Base-by-base conservation (phyloP, 225 moss, liverwort and hornwort genomes). In the Antitrichia curtipendula region DNA sequence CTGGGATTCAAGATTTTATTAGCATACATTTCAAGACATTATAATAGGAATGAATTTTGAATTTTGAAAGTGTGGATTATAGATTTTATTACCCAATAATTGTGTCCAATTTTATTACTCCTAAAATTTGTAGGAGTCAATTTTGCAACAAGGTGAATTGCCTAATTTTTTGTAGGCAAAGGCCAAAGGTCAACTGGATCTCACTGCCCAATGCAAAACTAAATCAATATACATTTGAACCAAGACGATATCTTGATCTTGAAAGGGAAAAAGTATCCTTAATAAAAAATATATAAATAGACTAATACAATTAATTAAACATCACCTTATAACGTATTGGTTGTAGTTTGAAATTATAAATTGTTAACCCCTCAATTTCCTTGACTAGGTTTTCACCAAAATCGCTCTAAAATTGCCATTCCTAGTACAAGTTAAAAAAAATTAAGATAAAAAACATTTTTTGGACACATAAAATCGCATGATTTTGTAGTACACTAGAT, bases 171-270 rank as follows among this genome's bases (percentile, higher is more conserved):
- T 82, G 5, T 7, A n/a, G 18, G 25, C 32, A 65, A 82, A n/a
- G 19, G 1, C 52, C n/a, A 15, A 47, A 80, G 6, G 53, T 5
- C 0, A 4, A 36, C 1, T 17, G 5, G 23, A 50, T 81, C 11
- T 34, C 36, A 22, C 36, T 64, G 8, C 36, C 21, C 1, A 4
- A 0, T 0, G 1, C 13, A 50, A 50, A 75, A 32, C 1, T 32
- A 32, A 74, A 75, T 32, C 20, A 49, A 49, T 19, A 1, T 12
- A 20, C 12, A 49, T 32, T 74, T 50, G 1, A 3, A 49, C 0
- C 11, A 47, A 29, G 2, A 24, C 0, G 9, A 53, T 76, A 53
- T 76, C 4, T 52, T 23, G 4, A 15, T 2, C 3, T 77, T 16
- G 20, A 16, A 54, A 56, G 78, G 16, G 0, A 24, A 50, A 54